Percentiles rank a stretch among this genome's conserved stretches.
Evolutionary conservation across 2,329 filamentous ascomycete species (phyloP).

Genomic region (Chlorencoelia australis): DNA sequence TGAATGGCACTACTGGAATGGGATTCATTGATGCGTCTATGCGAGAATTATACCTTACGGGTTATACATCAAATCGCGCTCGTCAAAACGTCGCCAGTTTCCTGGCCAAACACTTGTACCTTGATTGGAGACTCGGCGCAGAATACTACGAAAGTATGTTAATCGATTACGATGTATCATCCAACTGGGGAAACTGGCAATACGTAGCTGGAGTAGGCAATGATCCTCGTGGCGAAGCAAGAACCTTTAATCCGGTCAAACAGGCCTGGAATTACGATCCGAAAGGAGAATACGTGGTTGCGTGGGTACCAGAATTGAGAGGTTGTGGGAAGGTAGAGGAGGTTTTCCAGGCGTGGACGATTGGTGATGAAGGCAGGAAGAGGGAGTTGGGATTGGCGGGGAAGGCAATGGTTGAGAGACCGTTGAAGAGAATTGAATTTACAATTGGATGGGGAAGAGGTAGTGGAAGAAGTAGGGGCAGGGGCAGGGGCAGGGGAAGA

Average conservation of each 20-base stretch:
- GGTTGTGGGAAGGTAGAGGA: constrained; percentile 36
- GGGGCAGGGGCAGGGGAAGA: constrained; percentile 6
- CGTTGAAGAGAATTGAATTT: constrained; percentile 56
- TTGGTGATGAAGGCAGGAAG: constrained; percentile 44
- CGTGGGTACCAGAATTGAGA: constrained; percentile 61
- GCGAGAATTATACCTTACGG: constrained; percentile 63
- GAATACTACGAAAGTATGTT: constrained; percentile 74
- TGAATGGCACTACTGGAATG: constrained; percentile 61
- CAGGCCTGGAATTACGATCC: constrained; percentile 70
- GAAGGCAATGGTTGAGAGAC: constrained; percentile 55
- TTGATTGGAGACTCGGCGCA: constrained; percentile 73
- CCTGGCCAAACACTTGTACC: constrained; percentile 58
- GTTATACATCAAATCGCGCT: constrained; percentile 68
- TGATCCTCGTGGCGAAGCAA: constrained; percentile 55
- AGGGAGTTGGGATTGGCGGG: constrained; percentile 44
- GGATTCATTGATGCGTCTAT: constrained; percentile 70
- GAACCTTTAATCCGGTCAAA: constrained; percentile 77
- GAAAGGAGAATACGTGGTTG: constrained; percentile 57
- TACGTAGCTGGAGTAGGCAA: constrained; percentile 74
- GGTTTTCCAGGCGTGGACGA: constrained; percentile 62
- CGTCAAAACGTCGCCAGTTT: constrained; percentile 71
- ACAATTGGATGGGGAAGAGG: constrained; percentile 33
- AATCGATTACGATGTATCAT: constrained; percentile 65
- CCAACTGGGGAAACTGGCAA: constrained; percentile 78
- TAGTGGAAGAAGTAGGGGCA: constrained; percentile 1